phyloP scores from a whole-genome alignment of 305 asterid genomes.

The Fraxinus nigra region DNA sequence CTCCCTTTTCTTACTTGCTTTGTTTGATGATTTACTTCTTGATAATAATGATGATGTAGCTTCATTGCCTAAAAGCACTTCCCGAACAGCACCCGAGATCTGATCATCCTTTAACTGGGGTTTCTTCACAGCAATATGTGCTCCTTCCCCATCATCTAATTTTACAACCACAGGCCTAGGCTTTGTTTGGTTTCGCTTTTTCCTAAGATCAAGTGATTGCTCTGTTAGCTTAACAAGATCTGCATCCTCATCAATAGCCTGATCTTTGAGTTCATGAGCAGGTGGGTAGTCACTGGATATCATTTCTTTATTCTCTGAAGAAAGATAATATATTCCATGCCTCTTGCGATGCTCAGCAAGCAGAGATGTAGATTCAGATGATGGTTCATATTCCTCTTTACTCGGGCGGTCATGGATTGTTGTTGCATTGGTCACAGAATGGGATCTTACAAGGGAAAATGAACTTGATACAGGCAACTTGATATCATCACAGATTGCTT shows the following conservation, averaged over 20 bases:
- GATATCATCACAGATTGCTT: conserved; percentile 61
- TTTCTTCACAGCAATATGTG: conserved; percentile 31
- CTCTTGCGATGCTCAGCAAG: conserved; percentile 84
- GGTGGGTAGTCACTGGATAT: conserved; percentile 62
- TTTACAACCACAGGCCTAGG: conserved; percentile 89
- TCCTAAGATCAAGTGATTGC: conserved; percentile 60
- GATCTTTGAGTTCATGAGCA: conserved; percentile 63
- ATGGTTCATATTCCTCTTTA: conserved; percentile 52
- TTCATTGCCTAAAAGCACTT: conserved; percentile 78
- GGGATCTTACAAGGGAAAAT: conserved; percentile 60
- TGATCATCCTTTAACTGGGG: conserved; percentile 44
- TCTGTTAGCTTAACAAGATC: conserved; percentile 77
- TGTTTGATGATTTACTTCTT: conserved; percentile 39
- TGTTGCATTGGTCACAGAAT: conserved; percentile 30
- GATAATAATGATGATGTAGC: conserved; percentile 62
- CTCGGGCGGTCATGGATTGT: conserved; percentile 30
- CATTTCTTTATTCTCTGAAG: conserved; percentile 50
- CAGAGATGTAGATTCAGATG: conserved; percentile 67
- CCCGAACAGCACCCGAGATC: conserved; percentile 79
- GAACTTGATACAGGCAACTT: conserved; percentile 51
- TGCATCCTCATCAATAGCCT: conserved; percentile 40
- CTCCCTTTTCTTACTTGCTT: conserved; percentile 51
- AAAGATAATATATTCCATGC: conserved; percentile 82
- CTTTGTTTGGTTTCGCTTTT: conserved; percentile 56
- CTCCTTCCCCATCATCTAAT: conserved; percentile 68